phyloP scores from a whole-genome alignment of 129 eudicot genomes.

The Arctium minus region DNA sequence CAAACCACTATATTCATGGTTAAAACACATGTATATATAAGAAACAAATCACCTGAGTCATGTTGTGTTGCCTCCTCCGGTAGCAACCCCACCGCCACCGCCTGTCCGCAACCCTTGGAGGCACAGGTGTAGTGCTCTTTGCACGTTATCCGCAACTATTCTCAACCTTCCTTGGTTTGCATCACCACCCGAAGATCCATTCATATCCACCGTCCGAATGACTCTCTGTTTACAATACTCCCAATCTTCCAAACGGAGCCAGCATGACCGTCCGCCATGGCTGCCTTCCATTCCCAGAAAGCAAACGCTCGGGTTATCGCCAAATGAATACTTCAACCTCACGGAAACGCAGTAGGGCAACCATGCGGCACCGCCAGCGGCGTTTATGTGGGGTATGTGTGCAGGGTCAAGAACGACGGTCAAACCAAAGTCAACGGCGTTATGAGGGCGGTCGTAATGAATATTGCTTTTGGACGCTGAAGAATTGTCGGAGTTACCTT shows the following conservation, averaged over 20 bases:
- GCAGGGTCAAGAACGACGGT: constrained; percentile 93
- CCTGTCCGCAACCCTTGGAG: constrained; percentile 79
- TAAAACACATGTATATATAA: background rate
- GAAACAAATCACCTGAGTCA: constrained; percentile 11
- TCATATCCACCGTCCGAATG: constrained; percentile 60
- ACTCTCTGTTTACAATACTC: constrained; percentile 86
- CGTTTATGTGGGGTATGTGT: constrained; percentile 79
- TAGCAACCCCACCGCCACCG: background rate
- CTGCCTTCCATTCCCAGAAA: constrained; percentile 98
- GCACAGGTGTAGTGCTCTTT: constrained; percentile 59
- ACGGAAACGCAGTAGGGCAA: constrained; percentile 95
- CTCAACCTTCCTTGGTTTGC: constrained; percentile 78
- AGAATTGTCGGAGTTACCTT: constrained; percentile 46
- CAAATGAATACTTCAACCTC: constrained; percentile 74
- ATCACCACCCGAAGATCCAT: constrained; percentile 56
- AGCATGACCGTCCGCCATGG: constrained; percentile 96
- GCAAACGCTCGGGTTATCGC: constrained; percentile 65
- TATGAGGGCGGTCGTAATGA: constrained; percentile 79
- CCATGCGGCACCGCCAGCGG: constrained; percentile 99
- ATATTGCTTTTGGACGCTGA: constrained; percentile 79
- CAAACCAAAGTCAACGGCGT: constrained; percentile 88
- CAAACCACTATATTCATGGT: constrained; percentile 17
- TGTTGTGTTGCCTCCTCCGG: constrained; percentile 2
- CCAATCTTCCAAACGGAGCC: constrained; percentile 85
- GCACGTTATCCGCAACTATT: constrained; percentile 82